Evolutionary conservation across 306 rosid species (phyloP).

Genomic region (Vigna radiata): DNA sequence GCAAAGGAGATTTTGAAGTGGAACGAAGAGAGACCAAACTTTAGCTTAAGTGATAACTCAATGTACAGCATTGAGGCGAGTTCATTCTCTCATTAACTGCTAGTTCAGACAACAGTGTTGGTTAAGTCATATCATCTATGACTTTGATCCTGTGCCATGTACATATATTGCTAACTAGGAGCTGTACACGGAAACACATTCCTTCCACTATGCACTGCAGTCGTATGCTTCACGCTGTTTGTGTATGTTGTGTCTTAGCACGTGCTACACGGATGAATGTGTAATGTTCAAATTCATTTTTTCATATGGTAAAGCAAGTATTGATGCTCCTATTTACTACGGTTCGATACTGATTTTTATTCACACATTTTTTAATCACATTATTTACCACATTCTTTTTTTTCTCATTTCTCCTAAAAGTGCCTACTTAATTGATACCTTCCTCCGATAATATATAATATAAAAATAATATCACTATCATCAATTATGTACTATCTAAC

Average conservation of each 20-base stretch:
- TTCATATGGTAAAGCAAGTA: constrained; percentile 38
- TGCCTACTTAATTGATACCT: background rate
- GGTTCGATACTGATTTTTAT: background rate
- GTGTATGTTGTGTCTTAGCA: constrained; percentile 18
- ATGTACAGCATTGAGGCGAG: constrained; percentile 74
- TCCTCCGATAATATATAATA: background rate
- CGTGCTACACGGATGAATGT: constrained; percentile 24
- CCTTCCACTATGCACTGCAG: constrained; percentile 22
- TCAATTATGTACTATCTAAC: too few relatives aligned
- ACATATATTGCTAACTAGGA: constrained; percentile 44
- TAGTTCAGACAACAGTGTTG: constrained; percentile 44
- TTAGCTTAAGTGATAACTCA: constrained; percentile 83
- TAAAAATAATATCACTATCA: background rate
- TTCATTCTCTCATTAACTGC: constrained; percentile 64
- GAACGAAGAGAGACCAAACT: constrained; percentile 85
- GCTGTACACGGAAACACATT: constrained; percentile 40
- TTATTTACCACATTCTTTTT: background rate
- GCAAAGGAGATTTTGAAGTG: constrained; percentile 89
- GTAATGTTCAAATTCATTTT: constrained; percentile 43
- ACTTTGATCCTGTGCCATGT: constrained; percentile 40
- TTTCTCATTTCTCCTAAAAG: background rate
- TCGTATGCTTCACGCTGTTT: background rate
- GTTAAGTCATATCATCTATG: constrained; percentile 36
- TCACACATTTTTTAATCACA: background rate
- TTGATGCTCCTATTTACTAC: constrained; percentile 37